phyloP scores from a whole-genome alignment of 1,284 basidiomycete genomes.

The Rhizopogon hawkerae region DNA sequence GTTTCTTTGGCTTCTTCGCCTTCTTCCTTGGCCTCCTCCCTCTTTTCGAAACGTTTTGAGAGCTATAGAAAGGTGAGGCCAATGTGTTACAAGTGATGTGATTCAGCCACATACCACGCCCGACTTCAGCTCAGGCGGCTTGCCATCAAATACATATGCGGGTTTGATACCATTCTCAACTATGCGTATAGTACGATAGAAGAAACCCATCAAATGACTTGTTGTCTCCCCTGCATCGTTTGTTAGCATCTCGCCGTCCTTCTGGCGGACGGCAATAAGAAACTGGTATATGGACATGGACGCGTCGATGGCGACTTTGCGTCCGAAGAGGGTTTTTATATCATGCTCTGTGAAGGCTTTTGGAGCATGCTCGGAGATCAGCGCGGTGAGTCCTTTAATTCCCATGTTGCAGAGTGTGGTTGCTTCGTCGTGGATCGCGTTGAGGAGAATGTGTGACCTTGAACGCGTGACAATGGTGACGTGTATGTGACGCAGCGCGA shows the following conservation, averaged over 20 bases:
- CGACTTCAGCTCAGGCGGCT: constrained; percentile 94
- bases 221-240: constrained; percentile 97
- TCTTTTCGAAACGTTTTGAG: constrained; percentile 82
- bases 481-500: constrained; percentile 4
- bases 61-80: constrained; percentile 43
- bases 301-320: constrained; percentile 98
- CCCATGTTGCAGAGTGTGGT: constrained; percentile 45
- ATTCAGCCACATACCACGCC: constrained; percentile 68
- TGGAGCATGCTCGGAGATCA: constrained; percentile 87
- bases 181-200: constrained; percentile 95
- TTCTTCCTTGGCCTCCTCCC: constrained; percentile 91
- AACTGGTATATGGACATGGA: constrained; percentile 97
- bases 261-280: constrained; percentile 93
- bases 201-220: constrained; percentile 97
- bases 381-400: constrained; percentile 87
- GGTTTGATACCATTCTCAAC: constrained; percentile 99
- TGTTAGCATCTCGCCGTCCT: constrained; percentile 93
- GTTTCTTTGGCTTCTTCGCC: constrained; percentile 96
- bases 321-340: constrained; percentile 94
- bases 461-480: constrained; percentile 5
- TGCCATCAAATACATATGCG: constrained; percentile 97
- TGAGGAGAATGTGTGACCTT: neutral
- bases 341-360: constrained; percentile 83
- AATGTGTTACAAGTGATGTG: no score
- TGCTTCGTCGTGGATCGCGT: neutral